Evolutionary conservation across 2,329 filamentous ascomycete species (phyloP).

Genomic region (Plenodomus tracheiphilus): DNA sequence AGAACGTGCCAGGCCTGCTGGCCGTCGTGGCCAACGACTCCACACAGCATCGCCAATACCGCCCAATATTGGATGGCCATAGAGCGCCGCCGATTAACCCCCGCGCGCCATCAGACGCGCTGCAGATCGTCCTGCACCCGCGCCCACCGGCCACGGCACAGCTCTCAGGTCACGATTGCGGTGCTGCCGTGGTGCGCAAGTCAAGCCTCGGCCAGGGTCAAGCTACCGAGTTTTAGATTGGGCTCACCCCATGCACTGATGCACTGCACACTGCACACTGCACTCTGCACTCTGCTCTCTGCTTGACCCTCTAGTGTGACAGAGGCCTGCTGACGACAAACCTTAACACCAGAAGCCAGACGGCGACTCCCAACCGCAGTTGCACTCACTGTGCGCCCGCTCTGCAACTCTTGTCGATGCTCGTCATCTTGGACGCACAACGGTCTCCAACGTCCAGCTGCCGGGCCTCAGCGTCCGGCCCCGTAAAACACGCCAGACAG

Average conservation of each 20-base stretch:
- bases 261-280: not conserved
- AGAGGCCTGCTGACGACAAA: not conserved
- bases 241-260: not conserved
- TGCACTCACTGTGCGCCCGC: not conserved
- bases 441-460: not conserved
- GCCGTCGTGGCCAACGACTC: too few species aligned
- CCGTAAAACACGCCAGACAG: conserved; percentile 22
- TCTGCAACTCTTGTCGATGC: too few species aligned
- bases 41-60: too few species aligned
- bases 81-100: not conserved
- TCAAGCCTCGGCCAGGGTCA: conserved; percentile 4
- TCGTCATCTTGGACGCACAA: too few species aligned
- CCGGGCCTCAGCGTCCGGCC: conserved; percentile 9
- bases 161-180: too few species aligned
- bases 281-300: not conserved
- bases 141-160: conserved; percentile 3
- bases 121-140: conserved; percentile 7
- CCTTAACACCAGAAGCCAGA: too few species aligned
- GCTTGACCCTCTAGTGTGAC: not conserved
- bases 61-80: not conserved
- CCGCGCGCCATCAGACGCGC: conserved; percentile 3
- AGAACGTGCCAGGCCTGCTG: conserved; percentile 4
- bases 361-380: not conserved
- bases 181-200: not conserved
- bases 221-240: conserved; percentile 2